Evolutionary conservation across 257 asterid species (phyloP).

Genomic region (Nicotiana paniculata): DNA sequence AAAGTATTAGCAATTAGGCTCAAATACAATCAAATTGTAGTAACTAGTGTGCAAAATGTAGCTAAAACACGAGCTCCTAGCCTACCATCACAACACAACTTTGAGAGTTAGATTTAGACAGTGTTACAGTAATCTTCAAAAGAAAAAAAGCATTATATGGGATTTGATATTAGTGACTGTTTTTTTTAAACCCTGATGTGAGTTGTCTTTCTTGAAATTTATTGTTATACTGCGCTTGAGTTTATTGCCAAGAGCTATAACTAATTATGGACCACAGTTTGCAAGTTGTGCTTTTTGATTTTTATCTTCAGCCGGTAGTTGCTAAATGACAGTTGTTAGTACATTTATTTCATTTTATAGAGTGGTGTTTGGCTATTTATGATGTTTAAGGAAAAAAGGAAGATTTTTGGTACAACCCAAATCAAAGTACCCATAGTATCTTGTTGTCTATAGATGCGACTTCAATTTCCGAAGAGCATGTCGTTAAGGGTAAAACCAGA

Average conservation of each 20-base stretch:
- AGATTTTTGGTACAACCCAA: not conserved
- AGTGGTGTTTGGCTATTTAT: not conserved
- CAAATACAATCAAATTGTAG: too few relatives aligned
- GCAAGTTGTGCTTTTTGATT: not conserved
- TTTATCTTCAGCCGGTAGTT: not conserved
- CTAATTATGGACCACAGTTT: not conserved
- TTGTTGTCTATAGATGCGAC: not conserved
- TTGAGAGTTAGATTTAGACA: not conserved
- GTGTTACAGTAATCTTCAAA: not conserved
- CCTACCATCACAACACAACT: not conserved
- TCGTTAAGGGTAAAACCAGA: not conserved
- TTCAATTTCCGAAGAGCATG: not conserved
- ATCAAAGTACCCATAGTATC: not conserved
- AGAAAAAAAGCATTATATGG: not conserved
- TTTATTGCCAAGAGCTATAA: not conserved
- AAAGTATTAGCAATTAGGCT: too few relatives aligned
- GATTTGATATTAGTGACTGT: not conserved
- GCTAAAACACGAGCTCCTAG: too few relatives aligned
- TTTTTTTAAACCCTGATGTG: not conserved
- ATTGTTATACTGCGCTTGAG: not conserved
- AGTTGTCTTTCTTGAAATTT: not conserved
- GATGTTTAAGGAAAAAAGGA: not conserved
- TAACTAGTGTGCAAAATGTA: too few relatives aligned
- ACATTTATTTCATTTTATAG: not conserved
- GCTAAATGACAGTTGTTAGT: not conserved